These are phyloP conservation scores for Amesomyces nigricolor DNA, from an alignment of 2,329 filamentous ascomycete genomes.

Conservation along the genomic window DNA sequence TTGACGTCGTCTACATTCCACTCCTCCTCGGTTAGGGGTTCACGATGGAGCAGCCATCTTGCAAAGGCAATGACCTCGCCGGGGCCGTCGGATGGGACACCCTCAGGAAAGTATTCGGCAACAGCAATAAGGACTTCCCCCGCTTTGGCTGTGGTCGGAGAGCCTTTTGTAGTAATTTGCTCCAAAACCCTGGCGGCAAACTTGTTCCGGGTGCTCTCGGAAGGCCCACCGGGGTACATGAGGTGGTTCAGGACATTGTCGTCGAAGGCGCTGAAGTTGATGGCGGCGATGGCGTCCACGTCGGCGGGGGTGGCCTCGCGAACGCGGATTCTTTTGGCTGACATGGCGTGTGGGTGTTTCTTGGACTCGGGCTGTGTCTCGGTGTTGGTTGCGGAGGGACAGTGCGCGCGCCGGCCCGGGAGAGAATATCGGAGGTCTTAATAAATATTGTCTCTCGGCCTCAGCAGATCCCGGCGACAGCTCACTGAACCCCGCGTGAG, in stretches of 20 bases:
- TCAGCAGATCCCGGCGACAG: not conserved
- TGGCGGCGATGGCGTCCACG: constrained; percentile 14
- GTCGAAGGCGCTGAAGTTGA: constrained; percentile 25
- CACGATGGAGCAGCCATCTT: constrained; percentile 26
- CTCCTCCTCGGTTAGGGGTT: constrained; percentile 24
- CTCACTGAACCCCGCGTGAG: constrained; percentile 2
- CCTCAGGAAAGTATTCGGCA: constrained; percentile 25
- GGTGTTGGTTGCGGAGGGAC: not conserved
- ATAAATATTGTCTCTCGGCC: not conserved
- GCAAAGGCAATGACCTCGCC: constrained; percentile 30
- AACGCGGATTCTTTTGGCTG: constrained; percentile 20
- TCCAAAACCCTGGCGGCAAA: constrained; percentile 21
- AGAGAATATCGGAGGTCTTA: not conserved
- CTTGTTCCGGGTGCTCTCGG: constrained; percentile 16
- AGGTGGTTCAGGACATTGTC: constrained; percentile 23
- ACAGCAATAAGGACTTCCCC: constrained; percentile 22
- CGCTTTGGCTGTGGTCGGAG: not conserved
- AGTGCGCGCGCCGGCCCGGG: not conserved
- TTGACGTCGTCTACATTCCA: constrained; percentile 22
- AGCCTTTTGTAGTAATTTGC: not conserved
- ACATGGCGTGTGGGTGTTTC: not conserved
- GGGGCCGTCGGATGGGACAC: not conserved
- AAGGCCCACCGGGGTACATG: constrained; percentile 25
- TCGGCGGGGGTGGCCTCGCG: constrained; percentile 25
- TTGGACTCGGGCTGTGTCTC: not conserved